Evolutionary conservation across 176 grass and related monocot species (phyloP).

Genomic region (Triticum monococcum): DNA sequence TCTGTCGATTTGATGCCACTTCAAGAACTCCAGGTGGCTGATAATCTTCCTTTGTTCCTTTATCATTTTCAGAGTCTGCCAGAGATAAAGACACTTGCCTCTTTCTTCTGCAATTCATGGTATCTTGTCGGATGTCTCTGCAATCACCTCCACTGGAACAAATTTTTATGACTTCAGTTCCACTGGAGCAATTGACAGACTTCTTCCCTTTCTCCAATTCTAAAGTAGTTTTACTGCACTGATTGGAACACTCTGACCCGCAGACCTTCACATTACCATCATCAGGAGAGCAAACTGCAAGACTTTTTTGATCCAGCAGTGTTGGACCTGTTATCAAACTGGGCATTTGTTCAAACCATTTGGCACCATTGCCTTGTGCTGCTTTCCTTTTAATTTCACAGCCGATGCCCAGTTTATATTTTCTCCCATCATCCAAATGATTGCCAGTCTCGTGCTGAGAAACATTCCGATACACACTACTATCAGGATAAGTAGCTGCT

Average conservation of each 20-base stretch:
- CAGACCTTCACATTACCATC: constrained; percentile 26
- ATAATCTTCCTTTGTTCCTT: background rate
- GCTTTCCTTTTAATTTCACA: constrained; percentile 18
- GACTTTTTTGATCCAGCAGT: constrained; percentile 8
- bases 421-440: constrained; percentile 21
- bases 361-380: background rate
- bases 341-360: constrained; percentile 1
- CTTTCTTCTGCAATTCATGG: constrained; percentile 8
- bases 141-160: background rate
- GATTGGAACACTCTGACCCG: constrained; percentile 13
- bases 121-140: constrained; percentile 1
- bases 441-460: constrained; percentile 10
- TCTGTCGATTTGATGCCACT: constrained; percentile 21
- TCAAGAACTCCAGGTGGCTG: constrained; percentile 4
- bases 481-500: constrained; percentile 17
- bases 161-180: constrained; percentile 13
- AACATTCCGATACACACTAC: background rate
- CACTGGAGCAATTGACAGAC: background rate
- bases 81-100: constrained; percentile 7
- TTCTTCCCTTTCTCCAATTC: constrained; percentile 14
- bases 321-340: background rate
- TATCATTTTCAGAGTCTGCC: constrained; percentile 4
- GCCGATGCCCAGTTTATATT: background rate
- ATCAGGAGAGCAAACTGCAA: constrained; percentile 8
- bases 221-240: background rate